A percentile compares a stretch with the other conserved stretches of the same genome.
Evolutionary conservation across 2,329 filamentous ascomycete species (phyloP).

Genomic region (Botryotinia convoluta): DNA sequence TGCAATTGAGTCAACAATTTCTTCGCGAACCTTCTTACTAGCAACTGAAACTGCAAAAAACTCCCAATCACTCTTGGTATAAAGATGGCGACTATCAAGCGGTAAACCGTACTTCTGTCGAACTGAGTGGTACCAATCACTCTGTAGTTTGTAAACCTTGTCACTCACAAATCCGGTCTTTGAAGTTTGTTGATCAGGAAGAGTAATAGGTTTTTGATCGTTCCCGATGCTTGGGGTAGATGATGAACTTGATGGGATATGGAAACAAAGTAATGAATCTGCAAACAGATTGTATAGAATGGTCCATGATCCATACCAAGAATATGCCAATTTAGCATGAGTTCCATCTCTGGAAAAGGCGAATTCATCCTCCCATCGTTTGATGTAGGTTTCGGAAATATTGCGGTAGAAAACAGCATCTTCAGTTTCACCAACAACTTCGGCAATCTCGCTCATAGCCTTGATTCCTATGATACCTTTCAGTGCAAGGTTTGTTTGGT

Average conservation of each 20-base stretch:
- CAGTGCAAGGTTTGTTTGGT: constrained; percentile 69
- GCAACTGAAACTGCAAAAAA: constrained; percentile 83
- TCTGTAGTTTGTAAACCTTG: constrained; percentile 74
- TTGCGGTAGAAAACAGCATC: constrained; percentile 60
- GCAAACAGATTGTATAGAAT: constrained; percentile 70
- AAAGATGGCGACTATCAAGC: constrained; percentile 76
- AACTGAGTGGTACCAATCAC: constrained; percentile 75
- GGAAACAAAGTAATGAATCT: constrained; percentile 76
- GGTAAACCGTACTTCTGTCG: constrained; percentile 80
- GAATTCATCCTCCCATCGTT: constrained; percentile 60
- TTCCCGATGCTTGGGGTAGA: constrained; percentile 26
- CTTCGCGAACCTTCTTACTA: constrained; percentile 61
- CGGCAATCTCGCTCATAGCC: constrained; percentile 68
- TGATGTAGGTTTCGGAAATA: constrained; percentile 60
- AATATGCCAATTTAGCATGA: constrained; percentile 68
- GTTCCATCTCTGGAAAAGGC: constrained; percentile 63
- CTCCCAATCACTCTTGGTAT: constrained; percentile 89
- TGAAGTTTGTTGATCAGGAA: constrained; percentile 22
- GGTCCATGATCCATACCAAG: constrained; percentile 74
- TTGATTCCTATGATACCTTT: constrained; percentile 78
- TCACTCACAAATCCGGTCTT: constrained; percentile 65
- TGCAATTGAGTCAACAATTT: constrained; percentile 72
- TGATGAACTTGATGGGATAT: constrained; percentile 44
- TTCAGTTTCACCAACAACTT: constrained; percentile 51
- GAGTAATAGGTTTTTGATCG: constrained; percentile 33